Conservation (phyloP, 495 filamentous ascomycete species). For the Rostrohypoxylon terebratum region DNA sequence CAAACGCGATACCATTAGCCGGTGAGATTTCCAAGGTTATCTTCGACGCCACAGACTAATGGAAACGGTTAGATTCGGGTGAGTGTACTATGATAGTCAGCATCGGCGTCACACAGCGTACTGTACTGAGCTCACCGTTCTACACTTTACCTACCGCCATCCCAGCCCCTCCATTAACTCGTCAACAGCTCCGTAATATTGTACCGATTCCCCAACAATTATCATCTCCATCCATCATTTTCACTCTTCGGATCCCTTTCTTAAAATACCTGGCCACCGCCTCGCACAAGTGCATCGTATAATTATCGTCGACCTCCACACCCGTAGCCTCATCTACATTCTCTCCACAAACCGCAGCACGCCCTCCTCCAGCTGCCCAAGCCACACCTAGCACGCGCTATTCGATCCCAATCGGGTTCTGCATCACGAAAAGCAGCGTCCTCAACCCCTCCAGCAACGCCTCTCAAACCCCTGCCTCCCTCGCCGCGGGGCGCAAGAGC, state of each 20-base stretch:
- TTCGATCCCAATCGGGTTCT: slow-evolving; percentile 4
- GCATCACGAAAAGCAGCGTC: slow-evolving; percentile 8
- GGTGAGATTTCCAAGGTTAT: background rate
- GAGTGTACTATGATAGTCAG: background rate
- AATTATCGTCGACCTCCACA: slow-evolving; percentile 33
- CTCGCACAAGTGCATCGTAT: slow-evolving; percentile 26
- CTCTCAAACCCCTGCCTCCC: background rate
- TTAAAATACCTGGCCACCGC: slow-evolving; percentile 26
- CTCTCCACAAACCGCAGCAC: slow-evolving; percentile 25
- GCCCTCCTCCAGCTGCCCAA: slow-evolving; percentile 19
- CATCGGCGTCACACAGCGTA: background rate
- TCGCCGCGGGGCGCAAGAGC: slow-evolving; percentile 21
- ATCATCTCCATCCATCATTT: slow-evolving; percentile 19
- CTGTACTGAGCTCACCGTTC: background rate
- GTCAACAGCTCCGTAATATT: slow-evolving; percentile 23
- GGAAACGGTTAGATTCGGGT: background rate
- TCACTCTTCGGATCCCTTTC: slow-evolving; percentile 25
- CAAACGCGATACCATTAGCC: background rate
- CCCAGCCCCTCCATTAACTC: background rate
- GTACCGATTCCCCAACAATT: slow-evolving; percentile 29
- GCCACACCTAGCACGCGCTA: slow-evolving; percentile 11
- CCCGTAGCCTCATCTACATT: slow-evolving; percentile 19
- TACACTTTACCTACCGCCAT: background rate
- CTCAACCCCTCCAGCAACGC: slow-evolving; percentile 11
- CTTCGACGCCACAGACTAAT: background rate